Percentiles rank a stretch among this genome's conserved stretches.
Conservation (phyloP, 345 rosid species). For the Bruguiera gymnorhiza region DNA sequence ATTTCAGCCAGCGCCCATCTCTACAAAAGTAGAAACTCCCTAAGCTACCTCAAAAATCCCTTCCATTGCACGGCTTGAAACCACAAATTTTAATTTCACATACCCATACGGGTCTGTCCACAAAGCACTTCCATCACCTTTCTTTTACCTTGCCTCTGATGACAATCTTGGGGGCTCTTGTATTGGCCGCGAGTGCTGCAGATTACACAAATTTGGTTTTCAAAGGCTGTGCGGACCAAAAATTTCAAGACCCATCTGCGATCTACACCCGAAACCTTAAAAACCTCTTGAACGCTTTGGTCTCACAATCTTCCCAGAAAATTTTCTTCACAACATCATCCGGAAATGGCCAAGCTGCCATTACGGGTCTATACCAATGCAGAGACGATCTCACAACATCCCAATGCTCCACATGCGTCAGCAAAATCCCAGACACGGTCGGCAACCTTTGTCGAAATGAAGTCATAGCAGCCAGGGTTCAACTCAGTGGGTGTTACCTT, state of each 20-base stretch:
- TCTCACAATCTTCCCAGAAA: conserved; percentile 56
- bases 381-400: conserved; percentile 66
- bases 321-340: conserved; percentile 43
- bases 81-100: background rate
- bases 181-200: conserved; percentile 21
- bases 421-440: conserved; percentile 43
- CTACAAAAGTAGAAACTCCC: conserved; percentile 1
- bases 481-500: conserved; percentile 60
- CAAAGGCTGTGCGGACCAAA: conserved; percentile 75
- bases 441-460: conserved; percentile 54
- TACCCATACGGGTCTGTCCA: conserved; percentile 26
- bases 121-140: conserved; percentile 12
- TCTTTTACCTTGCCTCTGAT: conserved; percentile 14
- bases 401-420: conserved; percentile 57
- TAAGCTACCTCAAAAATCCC: conserved; percentile 11
- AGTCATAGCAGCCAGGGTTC: conserved; percentile 61
- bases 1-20: conserved; percentile 12
- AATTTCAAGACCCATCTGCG: conserved; percentile 57
- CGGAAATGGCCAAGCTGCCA: conserved; percentile 54
- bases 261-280: conserved; percentile 58
- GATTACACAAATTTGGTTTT: conserved; percentile 52
- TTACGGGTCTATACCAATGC: conserved; percentile 75
- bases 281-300: conserved; percentile 43
- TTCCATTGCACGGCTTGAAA: conserved; percentile 16
- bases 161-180: conserved; percentile 10